Conservation (phyloP, 2,329 filamentous ascomycete genomes). For the Pseudocercospora macadamiae region DNA sequence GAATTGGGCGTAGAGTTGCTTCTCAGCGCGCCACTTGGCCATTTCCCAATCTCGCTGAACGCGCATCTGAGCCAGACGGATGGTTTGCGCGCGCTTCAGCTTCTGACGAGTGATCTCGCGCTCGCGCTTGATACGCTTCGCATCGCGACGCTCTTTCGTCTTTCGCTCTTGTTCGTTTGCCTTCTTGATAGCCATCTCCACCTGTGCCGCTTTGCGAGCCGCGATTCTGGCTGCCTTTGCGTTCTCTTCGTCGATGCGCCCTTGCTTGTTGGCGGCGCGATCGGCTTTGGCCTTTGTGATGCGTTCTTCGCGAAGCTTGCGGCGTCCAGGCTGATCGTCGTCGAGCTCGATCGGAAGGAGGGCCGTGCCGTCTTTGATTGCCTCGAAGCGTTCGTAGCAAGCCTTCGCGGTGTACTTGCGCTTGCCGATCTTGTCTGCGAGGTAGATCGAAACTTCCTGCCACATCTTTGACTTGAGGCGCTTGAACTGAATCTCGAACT, state of each 20-base stretch:
- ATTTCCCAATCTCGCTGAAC: slow-evolving; percentile 27
- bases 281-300: slow-evolving; percentile 32
- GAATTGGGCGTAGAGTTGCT: slow-evolving; percentile 24
- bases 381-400: slow-evolving; percentile 48
- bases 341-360: slow-evolving; percentile 49
- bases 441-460: slow-evolving; percentile 38
- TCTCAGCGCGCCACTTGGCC: slow-evolving; percentile 23
- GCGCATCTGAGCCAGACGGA: slow-evolving; percentile 17
- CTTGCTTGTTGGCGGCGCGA: slow-evolving; percentile 27
- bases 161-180: slow-evolving; percentile 14
- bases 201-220: slow-evolving; percentile 22
- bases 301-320: slow-evolving; percentile 36
- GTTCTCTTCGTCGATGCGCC: slow-evolving; percentile 19
- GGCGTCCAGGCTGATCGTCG: slow-evolving; percentile 44
- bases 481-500: slow-evolving; percentile 45
- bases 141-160: slow-evolving; percentile 19
- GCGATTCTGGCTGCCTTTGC: slow-evolving; percentile 23
- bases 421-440: slow-evolving; percentile 42
- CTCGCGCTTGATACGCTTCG: slow-evolving; percentile 22
- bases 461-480: slow-evolving; percentile 50
- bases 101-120: slow-evolving; percentile 16
- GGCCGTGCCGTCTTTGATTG: slow-evolving; percentile 48
- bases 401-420: slow-evolving; percentile 51
- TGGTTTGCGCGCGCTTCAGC: slow-evolving; percentile 11
- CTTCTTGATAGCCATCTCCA: slow-evolving; percentile 16